These are phyloP conservation scores for Leptodermis oblonga DNA, from an alignment of 257 asterid species.

Conservation along the genomic window DNA sequence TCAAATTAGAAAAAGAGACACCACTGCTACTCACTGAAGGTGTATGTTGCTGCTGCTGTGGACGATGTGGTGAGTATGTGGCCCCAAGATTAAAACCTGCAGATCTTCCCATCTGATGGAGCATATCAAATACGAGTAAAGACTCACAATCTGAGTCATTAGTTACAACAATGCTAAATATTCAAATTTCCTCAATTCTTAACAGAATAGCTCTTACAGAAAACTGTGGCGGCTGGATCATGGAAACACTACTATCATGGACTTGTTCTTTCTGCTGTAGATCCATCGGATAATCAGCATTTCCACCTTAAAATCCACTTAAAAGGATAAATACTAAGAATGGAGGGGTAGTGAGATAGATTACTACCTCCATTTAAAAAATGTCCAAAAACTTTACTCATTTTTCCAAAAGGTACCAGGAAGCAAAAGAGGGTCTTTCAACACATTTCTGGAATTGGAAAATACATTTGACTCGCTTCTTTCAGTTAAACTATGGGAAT, in stretches of 20 bases:
- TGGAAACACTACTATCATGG: constrained; percentile 69
- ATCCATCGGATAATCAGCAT: constrained; percentile 72
- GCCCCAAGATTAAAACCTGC: constrained; percentile 91
- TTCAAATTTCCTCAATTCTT: constrained; percentile 9
- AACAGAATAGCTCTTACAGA: constrained; percentile 49
- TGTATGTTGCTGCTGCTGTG: constrained; percentile 82
- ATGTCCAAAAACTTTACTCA: too few relatives aligned
- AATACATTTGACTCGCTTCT: background rate
- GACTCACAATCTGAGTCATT: background rate
- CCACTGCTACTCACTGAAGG: constrained; percentile 60
- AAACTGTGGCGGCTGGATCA: constrained; percentile 94
- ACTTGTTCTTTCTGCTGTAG: constrained; percentile 90
- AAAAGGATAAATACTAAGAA: background rate
- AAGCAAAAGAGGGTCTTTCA: background rate
- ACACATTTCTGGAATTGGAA: background rate
- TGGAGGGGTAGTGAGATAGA: background rate
- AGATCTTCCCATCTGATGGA: constrained; percentile 86
- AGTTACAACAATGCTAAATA: background rate
- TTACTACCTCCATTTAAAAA: background rate
- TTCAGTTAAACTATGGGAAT: background rate
- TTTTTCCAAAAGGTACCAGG: background rate
- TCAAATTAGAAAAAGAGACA: constrained; percentile 37
- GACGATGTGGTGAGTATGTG: constrained; percentile 77
- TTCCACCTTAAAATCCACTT: constrained; percentile 54
- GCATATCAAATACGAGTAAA: constrained; percentile 8